Percentiles rank a stretch among this genome's conserved stretches.
phyloP scores from a whole-genome alignment of 163 green algal species.

The Trebouxia gelatinosa region DNA sequence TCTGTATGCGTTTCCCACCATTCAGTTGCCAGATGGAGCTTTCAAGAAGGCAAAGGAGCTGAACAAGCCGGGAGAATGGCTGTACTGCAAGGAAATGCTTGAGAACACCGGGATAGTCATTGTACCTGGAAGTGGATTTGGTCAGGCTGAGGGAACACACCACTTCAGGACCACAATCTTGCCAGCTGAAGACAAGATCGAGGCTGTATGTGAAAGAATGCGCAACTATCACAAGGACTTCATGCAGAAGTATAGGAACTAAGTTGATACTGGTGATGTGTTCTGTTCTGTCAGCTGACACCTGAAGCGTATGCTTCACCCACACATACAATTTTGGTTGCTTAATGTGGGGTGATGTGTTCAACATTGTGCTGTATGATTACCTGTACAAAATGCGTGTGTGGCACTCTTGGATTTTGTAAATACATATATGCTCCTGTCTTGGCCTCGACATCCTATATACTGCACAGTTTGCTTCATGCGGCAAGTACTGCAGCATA shows the following conservation, averaged over 20 bases:
- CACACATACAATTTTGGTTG: too few species aligned
- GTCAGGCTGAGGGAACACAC: constrained; percentile 67
- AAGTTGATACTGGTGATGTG: neutral
- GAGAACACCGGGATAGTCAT: constrained; percentile 90
- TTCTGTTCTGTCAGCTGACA: neutral
- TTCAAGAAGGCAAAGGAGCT: constrained; percentile 73
- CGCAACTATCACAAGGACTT: constrained; percentile 72
- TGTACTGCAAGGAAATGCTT: constrained; percentile 96
- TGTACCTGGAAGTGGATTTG: constrained; percentile 91
- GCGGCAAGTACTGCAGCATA: too few species aligned
- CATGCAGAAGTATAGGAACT: constrained; percentile 48
- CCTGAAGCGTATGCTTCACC: too few species aligned
- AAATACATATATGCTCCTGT: neutral
- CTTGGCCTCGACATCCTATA: too few species aligned
- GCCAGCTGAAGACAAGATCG: constrained; percentile 77
- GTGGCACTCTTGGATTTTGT: neutral
- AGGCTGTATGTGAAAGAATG: constrained; percentile 57
- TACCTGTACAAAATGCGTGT: neutral
- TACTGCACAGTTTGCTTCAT: too few species aligned
- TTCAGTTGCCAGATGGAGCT: constrained; percentile 80
- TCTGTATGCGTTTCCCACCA: constrained; percentile 93
- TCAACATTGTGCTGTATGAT: neutral
- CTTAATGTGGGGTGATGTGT: neutral
- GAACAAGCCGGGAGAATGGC: constrained; percentile 91
- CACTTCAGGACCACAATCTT: constrained; percentile 85